Evolutionary conservation across 2,329 filamentous ascomycete species (phyloP).

Genomic region (Fusarium newnesense): DNA sequence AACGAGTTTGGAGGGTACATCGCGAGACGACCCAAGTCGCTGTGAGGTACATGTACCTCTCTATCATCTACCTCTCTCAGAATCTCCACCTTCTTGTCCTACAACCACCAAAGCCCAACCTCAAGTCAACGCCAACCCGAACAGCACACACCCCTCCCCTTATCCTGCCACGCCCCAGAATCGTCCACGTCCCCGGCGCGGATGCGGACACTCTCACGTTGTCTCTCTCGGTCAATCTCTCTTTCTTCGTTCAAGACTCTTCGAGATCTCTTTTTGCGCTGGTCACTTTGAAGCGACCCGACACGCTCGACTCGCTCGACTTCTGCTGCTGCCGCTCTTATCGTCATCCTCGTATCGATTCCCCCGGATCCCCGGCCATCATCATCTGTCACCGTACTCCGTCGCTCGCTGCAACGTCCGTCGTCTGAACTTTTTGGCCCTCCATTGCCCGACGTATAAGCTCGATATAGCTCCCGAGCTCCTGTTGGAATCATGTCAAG

Average conservation of each 20-base stretch:
- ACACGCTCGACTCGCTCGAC: conserved; percentile 10
- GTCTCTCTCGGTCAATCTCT: conserved; percentile 37
- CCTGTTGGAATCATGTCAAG: conserved; percentile 70
- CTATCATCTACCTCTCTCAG: conserved; percentile 6
- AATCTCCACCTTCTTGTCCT: conserved; percentile 32
- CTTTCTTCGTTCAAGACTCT: conserved; percentile 31
- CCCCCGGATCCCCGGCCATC: conserved; percentile 21
- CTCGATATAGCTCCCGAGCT: conserved; percentile 22
- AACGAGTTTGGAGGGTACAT: conserved; percentile 22
- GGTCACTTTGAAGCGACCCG: conserved; percentile 30
- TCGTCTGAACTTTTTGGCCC: conserved; percentile 22
- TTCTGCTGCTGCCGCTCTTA: conserved; percentile 2
- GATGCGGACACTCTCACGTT: conserved; percentile 39
- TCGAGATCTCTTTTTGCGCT: conserved; percentile 36
- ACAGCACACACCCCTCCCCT: conserved; percentile 39
- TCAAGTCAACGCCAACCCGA: conserved; percentile 26
- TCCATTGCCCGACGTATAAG: conserved; percentile 13
- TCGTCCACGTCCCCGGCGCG: conserved; percentile 42
- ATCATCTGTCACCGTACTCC: conserved; percentile 31
- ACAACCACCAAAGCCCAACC: conserved; percentile 37
- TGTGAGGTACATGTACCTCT: neutral
- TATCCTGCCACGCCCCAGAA: conserved; percentile 40
- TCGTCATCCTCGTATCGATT: conserved; percentile 17
- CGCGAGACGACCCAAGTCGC: rapidly evolving
- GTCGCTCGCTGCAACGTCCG: conserved; percentile 32